Evolutionary conservation across 208 protist genomes (phyloP).

Genomic region (Vickermania ingenoplastis): DNA sequence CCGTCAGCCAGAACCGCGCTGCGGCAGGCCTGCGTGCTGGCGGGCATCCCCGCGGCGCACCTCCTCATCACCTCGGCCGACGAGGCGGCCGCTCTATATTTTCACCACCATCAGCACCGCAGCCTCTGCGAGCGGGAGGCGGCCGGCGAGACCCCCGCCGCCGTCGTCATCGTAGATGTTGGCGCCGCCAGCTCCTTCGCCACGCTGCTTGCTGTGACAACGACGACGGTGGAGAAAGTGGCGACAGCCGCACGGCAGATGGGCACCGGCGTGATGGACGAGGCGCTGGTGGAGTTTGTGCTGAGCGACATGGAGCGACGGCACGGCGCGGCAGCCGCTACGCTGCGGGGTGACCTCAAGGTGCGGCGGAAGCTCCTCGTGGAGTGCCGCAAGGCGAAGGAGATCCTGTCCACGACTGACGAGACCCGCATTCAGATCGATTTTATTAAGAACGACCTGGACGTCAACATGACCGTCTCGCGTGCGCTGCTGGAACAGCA

Average conservation of each 20-base stretch:
- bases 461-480: conserved; percentile 26
- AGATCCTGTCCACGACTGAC: conserved; percentile 57
- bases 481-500: conserved; percentile 19
- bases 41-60: conserved; percentile 35
- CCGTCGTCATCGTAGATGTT: conserved; percentile 51
- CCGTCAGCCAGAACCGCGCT: conserved; percentile 22
- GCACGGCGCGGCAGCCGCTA: conserved; percentile 7
- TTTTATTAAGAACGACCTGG: conserved; percentile 31
- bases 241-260: conserved; percentile 22
- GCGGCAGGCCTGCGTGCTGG: conserved; percentile 34
- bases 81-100: conserved; percentile 45
- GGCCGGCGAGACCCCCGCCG: conserved; percentile 8
- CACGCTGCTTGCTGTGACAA: conserved; percentile 19
- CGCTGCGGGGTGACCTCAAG: conserved; percentile 37
- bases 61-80: conserved; percentile 33
- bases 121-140: conserved; percentile 11
- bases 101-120: conserved; percentile 53
- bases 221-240: conserved; percentile 24
- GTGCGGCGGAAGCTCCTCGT: conserved; percentile 37
- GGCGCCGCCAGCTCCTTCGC: conserved; percentile 36
- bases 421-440: conserved; percentile 42
- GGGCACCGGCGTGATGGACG: conserved; percentile 50
- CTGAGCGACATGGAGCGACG: conserved; percentile 34
- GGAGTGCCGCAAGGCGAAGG: conserved; percentile 63
- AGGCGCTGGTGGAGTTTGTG: conserved; percentile 33